Evolutionary conservation across 345 rosid genomes (phyloP), one percentile per base, ranked within the genome.

Genomic region (Murraya paniculata): DNA sequence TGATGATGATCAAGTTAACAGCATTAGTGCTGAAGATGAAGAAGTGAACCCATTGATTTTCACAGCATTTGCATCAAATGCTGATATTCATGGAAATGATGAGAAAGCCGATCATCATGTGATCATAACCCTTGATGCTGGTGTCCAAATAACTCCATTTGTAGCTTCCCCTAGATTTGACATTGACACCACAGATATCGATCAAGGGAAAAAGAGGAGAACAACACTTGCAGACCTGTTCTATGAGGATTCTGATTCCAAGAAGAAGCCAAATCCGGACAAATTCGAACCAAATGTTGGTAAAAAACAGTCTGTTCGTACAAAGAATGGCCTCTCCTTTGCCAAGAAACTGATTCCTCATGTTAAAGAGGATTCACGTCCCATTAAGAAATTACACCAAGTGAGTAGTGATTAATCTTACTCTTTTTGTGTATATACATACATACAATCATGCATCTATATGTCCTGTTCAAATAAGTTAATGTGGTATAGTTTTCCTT

Each of bases 181-280:
- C 76, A 41, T 45, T 8, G 79, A 67, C 16, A 71, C 61, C 77
- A 8, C 60, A 8, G 87, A 81, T 56, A 60, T 18, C 50, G 84
- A 81, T 22, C 77, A 83, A 55, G 81, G 84, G 48, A 85, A 86
- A 83, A 78, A 25, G 64, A 88, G 82, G 61, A 93, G 97, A 83
- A 89, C 81, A 68, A 95, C 98, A 31, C 91, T 95, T 31, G 93
- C 95, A 3, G 97, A 95, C 66, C 85, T 95, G 19, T 95, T 95
- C 87, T 79, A 78, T 76, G 97, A 89, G 25, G 97, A 95, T 31
- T 82, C 86, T 41, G 88, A 80, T 28, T 66, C 74, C 58, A 76
- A 78, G 28, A 82, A 82, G 85, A 83, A 86, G 80, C 77, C 71
- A 11, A 80, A 75, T 79, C 78, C 77, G 31, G 67, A 57, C 31